Evolutionary conservation across 176 grass and related monocot species (phyloP), one percentile per base, ranked within the genome.

Genomic region (Secale cereale): DNA sequence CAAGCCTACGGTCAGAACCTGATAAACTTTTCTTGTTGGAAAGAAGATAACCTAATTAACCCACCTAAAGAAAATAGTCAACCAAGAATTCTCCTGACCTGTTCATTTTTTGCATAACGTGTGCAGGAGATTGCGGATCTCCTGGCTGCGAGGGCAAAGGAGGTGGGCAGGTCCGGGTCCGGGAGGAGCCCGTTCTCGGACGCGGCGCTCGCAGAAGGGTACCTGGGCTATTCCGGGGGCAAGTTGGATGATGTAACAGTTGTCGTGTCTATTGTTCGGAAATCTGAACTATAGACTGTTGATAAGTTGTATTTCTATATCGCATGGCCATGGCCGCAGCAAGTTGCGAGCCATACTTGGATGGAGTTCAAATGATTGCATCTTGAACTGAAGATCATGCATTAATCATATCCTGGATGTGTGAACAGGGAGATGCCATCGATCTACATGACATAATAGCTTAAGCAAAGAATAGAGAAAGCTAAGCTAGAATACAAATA

Each of bases 221-320:
- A 94, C 77, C 82, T 90, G 33, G 81, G 88, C 28, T 99, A 94
- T 75, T 87, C 88, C 1, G 97, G 97, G 45, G 97, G 97, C 71
- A 99, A 99, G 90, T 36, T 99, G 56, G 97, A 99, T 80, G 97
- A 99, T 84, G 93, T 94, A 77, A 92, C 97, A 3, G 93, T 85
- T 48, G 88, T 94, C 45, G 97, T 96, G 46, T 99, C 97, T 64
- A 61, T 99, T 77, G 94, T 99, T 71, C 84, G 86, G 79, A 91
- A 86, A 86, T 92, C 91, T 1, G 83, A 91, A 70, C 28, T 91
- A 43, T 91, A 87, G 80, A 52, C 30, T 40, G 54, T 52, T 30
- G 11, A 59, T 59, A 79, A 45, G 26, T 6, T 46, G 26, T 36
- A 70, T 23, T 70, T 78, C 22, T 74, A 14, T 39, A 12, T 40